Conservation (phyloP, 768 basidiomycete genomes). For the Calocybe gangraenosa region DNA sequence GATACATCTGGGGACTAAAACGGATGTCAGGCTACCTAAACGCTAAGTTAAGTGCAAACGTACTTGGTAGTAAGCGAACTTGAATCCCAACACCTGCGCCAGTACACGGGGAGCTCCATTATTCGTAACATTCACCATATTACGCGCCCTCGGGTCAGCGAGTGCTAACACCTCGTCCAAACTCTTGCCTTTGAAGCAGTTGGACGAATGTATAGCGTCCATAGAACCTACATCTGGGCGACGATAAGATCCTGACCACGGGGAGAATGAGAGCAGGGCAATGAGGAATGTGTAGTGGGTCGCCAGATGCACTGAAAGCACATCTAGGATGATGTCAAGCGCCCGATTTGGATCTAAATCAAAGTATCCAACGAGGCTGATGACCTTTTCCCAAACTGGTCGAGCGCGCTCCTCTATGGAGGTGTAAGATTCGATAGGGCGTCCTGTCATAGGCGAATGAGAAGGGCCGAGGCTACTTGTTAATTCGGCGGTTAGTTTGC, state of each 20-base stretch:
- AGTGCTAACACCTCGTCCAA: conserved; percentile 64
- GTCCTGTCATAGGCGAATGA: conserved; percentile 64
- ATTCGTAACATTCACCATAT: conserved; percentile 15
- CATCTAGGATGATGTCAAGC: conserved; percentile 89
- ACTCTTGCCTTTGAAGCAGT: conserved; percentile 50
- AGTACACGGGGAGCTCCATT: conserved; percentile 53
- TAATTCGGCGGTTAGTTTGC: conserved; percentile 85
- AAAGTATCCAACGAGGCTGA: conserved; percentile 91
- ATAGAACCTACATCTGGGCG: conserved; percentile 30
- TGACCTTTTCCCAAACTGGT: conserved; percentile 77
- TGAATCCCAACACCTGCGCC: conserved; percentile 96
- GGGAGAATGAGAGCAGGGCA: conserved; percentile 79
- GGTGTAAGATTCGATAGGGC: conserved; percentile 54
- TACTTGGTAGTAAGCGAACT: conserved; percentile 89
- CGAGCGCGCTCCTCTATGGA: conserved; percentile 61
- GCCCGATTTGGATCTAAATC: conserved; percentile 95
- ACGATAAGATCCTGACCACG: conserved; percentile 67
- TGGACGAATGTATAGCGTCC: conserved; percentile 32
- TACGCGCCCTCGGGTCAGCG: conserved; percentile 38
- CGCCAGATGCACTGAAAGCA: conserved; percentile 76
- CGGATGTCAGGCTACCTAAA: background rate
- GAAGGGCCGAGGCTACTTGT: conserved; percentile 71
- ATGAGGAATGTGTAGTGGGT: conserved; percentile 89
- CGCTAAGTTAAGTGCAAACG: conserved; percentile 12
- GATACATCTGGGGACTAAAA: conserved; percentile 50